Conservation (phyloP, 2,329 filamentous ascomycete species). For the Pseudogymnoascus sp. region DNA sequence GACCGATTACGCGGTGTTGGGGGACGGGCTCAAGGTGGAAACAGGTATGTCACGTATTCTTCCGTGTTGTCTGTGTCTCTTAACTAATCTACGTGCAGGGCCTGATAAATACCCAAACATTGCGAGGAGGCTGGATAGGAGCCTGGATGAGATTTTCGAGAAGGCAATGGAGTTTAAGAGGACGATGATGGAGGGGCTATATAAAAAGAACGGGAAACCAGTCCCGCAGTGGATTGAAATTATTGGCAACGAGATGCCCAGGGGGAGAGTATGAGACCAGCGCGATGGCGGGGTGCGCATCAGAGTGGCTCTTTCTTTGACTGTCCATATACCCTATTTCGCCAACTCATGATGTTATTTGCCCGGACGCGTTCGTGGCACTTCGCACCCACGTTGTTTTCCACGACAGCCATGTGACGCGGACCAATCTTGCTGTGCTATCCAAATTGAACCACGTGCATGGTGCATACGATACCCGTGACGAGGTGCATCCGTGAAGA, state of each 20-base stretch:
- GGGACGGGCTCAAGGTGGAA: constrained; percentile 1
- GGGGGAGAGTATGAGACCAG: background rate
- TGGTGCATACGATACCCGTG: background rate
- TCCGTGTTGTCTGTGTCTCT: background rate
- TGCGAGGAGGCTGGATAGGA: constrained; percentile 15
- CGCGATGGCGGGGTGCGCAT: background rate
- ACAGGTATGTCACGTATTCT: background rate
- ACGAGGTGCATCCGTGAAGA: background rate
- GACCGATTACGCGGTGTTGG: constrained; percentile 1
- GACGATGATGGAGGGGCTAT: constrained; percentile 14
- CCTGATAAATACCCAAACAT: constrained; percentile 17
- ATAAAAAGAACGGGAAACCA: background rate
- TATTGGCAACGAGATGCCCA: background rate
- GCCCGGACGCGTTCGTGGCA: background rate
- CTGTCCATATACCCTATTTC: constrained; percentile 1
- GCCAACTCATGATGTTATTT: background rate
- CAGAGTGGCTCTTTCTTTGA: background rate
- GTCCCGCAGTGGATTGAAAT: background rate
- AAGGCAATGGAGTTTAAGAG: constrained; percentile 22
- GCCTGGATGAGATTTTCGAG: constrained; percentile 22
- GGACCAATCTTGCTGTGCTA: background rate
- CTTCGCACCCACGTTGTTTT: background rate
- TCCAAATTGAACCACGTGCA: constrained; percentile 2
- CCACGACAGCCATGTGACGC: background rate
- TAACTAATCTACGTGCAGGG: constrained; percentile 1